Percentiles rank a stretch among this genome's conserved stretches.
phyloP scores from a whole-genome alignment of 192 early-diverging fungal species.

The Gryganskiella cystojenkinii region DNA sequence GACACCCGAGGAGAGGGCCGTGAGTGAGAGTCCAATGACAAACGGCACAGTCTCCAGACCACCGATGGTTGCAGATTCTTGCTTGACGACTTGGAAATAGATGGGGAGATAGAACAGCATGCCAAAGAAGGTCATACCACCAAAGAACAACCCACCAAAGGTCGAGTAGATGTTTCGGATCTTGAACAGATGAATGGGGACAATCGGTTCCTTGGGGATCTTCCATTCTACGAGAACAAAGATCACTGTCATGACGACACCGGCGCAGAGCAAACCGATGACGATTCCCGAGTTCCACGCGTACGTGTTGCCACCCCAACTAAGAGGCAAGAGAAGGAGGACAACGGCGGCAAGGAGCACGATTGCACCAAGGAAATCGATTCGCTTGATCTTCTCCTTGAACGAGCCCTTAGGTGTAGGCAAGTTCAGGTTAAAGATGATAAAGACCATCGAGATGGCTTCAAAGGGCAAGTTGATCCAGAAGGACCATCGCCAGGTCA shows the following conservation, averaged over 20 bases:
- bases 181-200: constrained; percentile 64
- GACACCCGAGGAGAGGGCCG: constrained; percentile 1
- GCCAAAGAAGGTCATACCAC: constrained; percentile 63
- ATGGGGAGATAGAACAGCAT: constrained; percentile 78
- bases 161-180: too few relatives aligned
- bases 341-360: constrained; percentile 62
- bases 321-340: constrained; percentile 70
- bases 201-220: constrained; percentile 76
- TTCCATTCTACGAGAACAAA: constrained; percentile 72
- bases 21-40: constrained; percentile 41
- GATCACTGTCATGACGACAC: constrained; percentile 53
- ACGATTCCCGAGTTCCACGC: constrained; percentile 67
- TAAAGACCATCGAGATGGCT: constrained; percentile 57
- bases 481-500: constrained; percentile 67
- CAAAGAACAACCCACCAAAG: constrained; percentile 59
- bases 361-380: constrained; percentile 73
- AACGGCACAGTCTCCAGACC: constrained; percentile 78
- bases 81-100: constrained; percentile 83
- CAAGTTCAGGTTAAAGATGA: constrained; percentile 67
- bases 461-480: constrained; percentile 88
- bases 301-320: constrained; percentile 71
- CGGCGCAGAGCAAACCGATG: constrained; percentile 62
- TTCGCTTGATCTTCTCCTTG: constrained; percentile 60
- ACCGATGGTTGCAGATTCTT: constrained; percentile 71
- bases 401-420: constrained; percentile 52